A percentile compares a stretch with the other conserved stretches of the same genome.
These are phyloP conservation scores for Myxozyma neotropica DNA, from an alignment of 805 yeast species.

Conservation along the genomic window DNA sequence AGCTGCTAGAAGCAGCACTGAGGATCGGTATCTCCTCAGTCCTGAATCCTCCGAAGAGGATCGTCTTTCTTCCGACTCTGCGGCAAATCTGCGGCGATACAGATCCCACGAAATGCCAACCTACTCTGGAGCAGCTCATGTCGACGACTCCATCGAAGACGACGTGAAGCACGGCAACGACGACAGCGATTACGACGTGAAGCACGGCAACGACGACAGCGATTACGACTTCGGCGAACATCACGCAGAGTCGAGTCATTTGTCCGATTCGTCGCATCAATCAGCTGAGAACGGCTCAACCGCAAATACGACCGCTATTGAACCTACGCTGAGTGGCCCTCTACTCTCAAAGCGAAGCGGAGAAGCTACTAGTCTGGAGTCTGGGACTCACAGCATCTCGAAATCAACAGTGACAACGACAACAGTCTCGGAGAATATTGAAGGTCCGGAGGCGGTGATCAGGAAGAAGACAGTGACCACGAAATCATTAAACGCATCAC, in stretches of 20 bases:
- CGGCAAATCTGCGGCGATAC: slow-evolving; percentile 17
- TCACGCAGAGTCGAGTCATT: background rate
- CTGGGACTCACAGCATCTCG: background rate
- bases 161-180: background rate
- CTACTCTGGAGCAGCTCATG: slow-evolving; percentile 6
- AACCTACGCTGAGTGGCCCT: background rate
- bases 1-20: too few species aligned
- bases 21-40: too few species aligned
- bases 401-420: slow-evolving; percentile 1
- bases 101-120: slow-evolving; percentile 6
- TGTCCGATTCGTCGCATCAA: background rate
- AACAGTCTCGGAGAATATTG: background rate
- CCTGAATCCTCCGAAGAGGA: background rate
- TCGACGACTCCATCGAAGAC: background rate
- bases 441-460: background rate
- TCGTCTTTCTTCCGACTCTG: background rate
- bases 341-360: background rate
- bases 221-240: background rate
- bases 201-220: background rate
- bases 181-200: background rate
- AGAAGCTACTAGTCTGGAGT: background rate
- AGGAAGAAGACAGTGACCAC: background rate
- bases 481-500: background rate
- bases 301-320: background rate
- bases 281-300: background rate